A percentile compares a stretch with the other conserved stretches of the same genome.
Evolutionary conservation across 129 eudicot genomes (phyloP).

Genomic region (Centaurea solstitialis): DNA sequence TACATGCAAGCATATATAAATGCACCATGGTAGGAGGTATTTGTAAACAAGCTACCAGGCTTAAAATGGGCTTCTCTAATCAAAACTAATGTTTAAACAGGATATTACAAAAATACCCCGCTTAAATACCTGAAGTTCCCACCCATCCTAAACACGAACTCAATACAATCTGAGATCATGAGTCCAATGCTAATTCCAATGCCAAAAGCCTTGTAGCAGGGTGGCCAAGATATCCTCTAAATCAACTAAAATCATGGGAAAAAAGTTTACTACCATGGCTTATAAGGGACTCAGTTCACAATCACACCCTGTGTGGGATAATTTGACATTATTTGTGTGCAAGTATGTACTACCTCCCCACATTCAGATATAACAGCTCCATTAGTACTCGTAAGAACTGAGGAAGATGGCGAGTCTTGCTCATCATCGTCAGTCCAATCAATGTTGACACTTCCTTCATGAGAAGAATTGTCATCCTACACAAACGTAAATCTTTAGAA

Average conservation of each 20-base stretch:
- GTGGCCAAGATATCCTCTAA: not conserved
- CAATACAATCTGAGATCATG: not conserved
- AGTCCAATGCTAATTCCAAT: not conserved
- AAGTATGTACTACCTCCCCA: constrained; percentile 25
- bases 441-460: constrained; percentile 11
- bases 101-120: not conserved
- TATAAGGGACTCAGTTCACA: not conserved
- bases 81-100: not conserved
- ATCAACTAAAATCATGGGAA: not conserved
- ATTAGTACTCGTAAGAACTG: constrained; percentile 16
- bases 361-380: not conserved
- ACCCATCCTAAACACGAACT: not conserved
- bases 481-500: constrained; percentile 13
- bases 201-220: not conserved
- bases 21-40: not conserved
- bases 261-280: not conserved
- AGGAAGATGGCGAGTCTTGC: constrained; percentile 9
- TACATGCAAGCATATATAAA: not conserved
- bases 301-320: not conserved
- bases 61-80: not conserved
- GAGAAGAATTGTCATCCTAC: constrained; percentile 11
- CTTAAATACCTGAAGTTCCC: not conserved
- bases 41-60: not conserved
- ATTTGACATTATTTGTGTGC: not conserved
- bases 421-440: constrained; percentile 34